Base-by-base conservation (phyloP, 768 basidiomycete species). In the Rhizopogon vulgaris region DNA sequence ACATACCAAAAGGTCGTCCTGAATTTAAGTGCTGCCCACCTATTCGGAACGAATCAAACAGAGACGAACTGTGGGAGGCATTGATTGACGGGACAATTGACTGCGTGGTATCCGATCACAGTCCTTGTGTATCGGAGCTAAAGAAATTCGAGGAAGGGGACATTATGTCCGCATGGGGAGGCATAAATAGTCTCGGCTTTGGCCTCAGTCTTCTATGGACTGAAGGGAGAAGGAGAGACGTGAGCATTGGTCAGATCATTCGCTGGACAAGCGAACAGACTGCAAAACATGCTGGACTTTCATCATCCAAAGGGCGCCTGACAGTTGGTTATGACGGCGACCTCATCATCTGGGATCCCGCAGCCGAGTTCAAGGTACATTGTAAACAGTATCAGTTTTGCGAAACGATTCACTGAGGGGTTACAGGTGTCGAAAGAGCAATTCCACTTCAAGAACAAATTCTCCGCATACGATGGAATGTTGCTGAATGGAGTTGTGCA, bases 21-120 rank as follows among this genome's bases (percentile, higher is more conserved):
- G 85, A 94, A 66, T 94, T 91, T 77, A 96, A 98, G 66, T 99
- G 95, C 63, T 96, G 93, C 65, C 95, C 95, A 3, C 96, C 95
- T 4, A 88, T 99, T 55, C 82, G 95, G 41, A 79, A 82, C 38
- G 70, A 73, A 9, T 67, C 65, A 3, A 99, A 98, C 66, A 75
- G 85, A 51, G 82, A 90, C 42, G 64, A 70, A 38, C 73, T 98
- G 3, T 94, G 93, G 91, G 78, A 79, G 15, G 95, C 90, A 1
- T 70, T 98, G 52, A 67, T 78, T 49, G 87, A 86, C 41, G 94
- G 90, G 2, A 74, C 83, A 38, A 93, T 99, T 59, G 91, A 96
- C 69, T 94, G 79, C 62, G 84, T 98, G 49, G 94, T 98, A 6
- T 95, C 93, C 49, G 95, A 99, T 70, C 95, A 99, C 64, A 94